phyloP scores from a whole-genome alignment of 306 rosid species.

The Inga oerstediana region DNA sequence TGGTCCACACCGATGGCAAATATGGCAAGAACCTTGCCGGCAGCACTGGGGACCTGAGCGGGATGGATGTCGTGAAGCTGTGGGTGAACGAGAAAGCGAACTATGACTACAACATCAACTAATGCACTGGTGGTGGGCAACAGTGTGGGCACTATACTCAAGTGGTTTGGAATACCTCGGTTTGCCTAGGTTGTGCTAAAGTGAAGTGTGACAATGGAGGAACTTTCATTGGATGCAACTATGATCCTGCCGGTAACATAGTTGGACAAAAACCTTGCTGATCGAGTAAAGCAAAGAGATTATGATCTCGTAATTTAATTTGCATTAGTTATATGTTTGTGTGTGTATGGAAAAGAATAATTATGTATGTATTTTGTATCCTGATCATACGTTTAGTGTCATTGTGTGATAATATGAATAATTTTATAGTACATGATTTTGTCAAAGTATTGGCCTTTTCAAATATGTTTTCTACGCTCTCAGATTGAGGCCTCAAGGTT shows the following conservation, averaged over 20 bases:
- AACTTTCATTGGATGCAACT: conserved; percentile 58
- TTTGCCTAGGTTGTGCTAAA: conserved; percentile 54
- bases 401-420: neutral
- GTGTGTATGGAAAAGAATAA: neutral
- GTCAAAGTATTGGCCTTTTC: no score
- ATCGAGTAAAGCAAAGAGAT: neutral
- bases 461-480: no score
- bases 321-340: neutral
- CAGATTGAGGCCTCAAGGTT: no score
- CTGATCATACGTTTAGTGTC: no score
- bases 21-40: conserved; percentile 47
- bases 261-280: neutral
- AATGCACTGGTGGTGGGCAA: conserved; percentile 27
- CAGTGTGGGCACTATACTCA: conserved; percentile 54
- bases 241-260: conserved; percentile 28
- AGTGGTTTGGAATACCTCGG: conserved; percentile 48
- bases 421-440: no score
- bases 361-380: no score
- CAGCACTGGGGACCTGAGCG: conserved; percentile 18
- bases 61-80: conserved; percentile 37
- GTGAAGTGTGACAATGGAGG: conserved; percentile 49
- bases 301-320: neutral
- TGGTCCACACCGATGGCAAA: conserved; percentile 39
- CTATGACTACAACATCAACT: conserved; percentile 46
- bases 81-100: conserved; percentile 47